A percentile compares a stretch with the other conserved stretches of the same genome.
Conservation (phyloP, 208 protist species). For the Crithidia brevicula region DNA sequence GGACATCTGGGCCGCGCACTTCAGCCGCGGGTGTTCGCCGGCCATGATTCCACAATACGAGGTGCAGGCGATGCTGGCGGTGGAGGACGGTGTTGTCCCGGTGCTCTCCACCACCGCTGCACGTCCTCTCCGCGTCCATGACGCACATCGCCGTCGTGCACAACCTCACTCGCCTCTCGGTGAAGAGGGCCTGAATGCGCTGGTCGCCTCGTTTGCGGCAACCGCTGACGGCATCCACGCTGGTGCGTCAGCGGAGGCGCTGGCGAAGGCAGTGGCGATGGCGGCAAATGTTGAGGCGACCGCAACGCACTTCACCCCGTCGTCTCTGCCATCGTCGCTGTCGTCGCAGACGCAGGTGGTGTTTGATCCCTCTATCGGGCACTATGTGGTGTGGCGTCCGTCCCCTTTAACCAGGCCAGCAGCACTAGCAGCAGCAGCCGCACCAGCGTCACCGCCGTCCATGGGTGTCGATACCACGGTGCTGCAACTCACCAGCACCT, state of each 20-base stretch:
- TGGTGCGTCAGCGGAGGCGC: background rate
- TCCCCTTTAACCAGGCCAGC: no score
- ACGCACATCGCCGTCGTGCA: no score
- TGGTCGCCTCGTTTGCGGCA: background rate
- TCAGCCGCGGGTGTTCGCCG: slow-evolving; percentile 27
- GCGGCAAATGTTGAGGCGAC: background rate
- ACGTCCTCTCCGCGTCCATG: no score
- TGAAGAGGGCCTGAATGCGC: no score
- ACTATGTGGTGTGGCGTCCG: background rate
- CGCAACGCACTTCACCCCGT: no score
- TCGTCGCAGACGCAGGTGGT: background rate
- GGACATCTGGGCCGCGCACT: slow-evolving; percentile 9
- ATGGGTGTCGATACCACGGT: background rate
- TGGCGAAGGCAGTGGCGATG: background rate
- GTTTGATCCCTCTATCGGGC: slow-evolving; percentile 2
- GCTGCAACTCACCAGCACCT: slow-evolving; percentile 33
- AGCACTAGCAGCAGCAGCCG: background rate
- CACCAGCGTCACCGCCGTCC: background rate
- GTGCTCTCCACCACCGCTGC: background rate
- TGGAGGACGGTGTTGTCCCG: slow-evolving; percentile 1
- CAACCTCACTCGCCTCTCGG: background rate
- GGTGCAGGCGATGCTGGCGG: slow-evolving; percentile 7
- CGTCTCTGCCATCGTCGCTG: no score
- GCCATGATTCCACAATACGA: slow-evolving; percentile 15
- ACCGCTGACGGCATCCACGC: background rate